A percentile compares a stretch with the other conserved stretches of the same genome.
Evolutionary conservation across 495 filamentous ascomycete species (phyloP).

Genomic region (Trichoderma erinaceum): DNA sequence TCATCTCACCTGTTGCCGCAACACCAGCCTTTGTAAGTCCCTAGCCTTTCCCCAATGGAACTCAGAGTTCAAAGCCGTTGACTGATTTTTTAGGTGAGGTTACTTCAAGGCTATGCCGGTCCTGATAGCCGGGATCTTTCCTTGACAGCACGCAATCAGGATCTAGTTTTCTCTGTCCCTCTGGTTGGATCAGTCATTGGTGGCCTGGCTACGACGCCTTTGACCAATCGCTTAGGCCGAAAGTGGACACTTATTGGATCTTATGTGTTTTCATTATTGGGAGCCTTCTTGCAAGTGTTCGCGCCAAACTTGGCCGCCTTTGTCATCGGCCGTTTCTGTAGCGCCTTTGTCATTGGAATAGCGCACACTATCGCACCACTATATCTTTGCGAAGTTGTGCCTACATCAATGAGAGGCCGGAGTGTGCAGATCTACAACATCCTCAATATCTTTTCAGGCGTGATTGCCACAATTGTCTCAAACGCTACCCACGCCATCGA

Average conservation of each 20-base stretch:
- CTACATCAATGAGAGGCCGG: background rate
- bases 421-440: background rate
- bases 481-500: background rate
- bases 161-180: background rate
- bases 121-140: background rate
- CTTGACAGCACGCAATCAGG: background rate
- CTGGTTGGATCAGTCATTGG: conserved; percentile 9
- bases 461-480: background rate
- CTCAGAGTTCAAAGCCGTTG: background rate
- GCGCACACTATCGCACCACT: background rate
- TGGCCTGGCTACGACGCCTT: background rate
- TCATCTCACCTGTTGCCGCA: background rate
- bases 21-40: background rate
- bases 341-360: background rate
- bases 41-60: background rate
- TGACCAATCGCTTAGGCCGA: conserved; percentile 12
- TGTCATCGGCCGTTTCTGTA: conserved; percentile 2
- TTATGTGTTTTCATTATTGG: background rate
- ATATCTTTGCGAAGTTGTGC: background rate
- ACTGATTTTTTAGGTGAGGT: background rate
- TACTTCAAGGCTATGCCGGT: background rate
- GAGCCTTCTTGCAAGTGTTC: conserved; percentile 3
- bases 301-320: conserved; percentile 13
- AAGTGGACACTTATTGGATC: conserved; percentile 5
- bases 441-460: background rate